phyloP scores from a whole-genome alignment of 2,329 filamentous ascomycete species.

The Truncatella angustata region DNA sequence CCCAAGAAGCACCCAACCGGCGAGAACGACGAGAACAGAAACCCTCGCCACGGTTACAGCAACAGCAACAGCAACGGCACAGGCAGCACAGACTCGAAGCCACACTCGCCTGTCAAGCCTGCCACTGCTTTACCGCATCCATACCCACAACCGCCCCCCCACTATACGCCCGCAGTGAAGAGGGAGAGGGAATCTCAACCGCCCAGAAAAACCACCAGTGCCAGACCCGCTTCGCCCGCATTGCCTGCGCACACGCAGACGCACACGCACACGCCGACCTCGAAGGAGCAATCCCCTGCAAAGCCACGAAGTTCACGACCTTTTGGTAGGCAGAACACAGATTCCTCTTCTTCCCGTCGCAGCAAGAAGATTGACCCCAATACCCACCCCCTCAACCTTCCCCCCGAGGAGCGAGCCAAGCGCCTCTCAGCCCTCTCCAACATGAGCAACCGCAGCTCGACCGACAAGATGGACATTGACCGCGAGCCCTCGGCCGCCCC shows the following conservation, averaged over 20 bases:
- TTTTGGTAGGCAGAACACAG: conserved; percentile 35
- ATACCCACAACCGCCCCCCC: too few species aligned
- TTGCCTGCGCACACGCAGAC: too few species aligned
- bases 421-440: conserved; percentile 67
- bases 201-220: conserved; percentile 13
- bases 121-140: conserved; percentile 14
- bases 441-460: conserved; percentile 59
- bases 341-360: conserved; percentile 44
- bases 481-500: conserved; percentile 55
- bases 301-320: conserved; percentile 43
- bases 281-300: conserved; percentile 18
- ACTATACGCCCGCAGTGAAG: conserved; percentile 1
- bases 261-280: too few species aligned
- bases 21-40: conserved; percentile 26
- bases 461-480: conserved; percentile 69
- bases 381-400: conserved; percentile 85
- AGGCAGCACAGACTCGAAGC: too few species aligned
- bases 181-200: conserved; percentile 3
- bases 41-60: conserved; percentile 15
- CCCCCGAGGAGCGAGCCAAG: conserved; percentile 76
- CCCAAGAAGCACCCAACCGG: conserved; percentile 29
- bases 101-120: conserved; percentile 24
- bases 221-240: conserved; percentile 26
- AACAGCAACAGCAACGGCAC: too few species aligned
- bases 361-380: conserved; percentile 62